Conservation (phyloP, 2,329 filamentous ascomycete genomes). For the Penicillium olsonii region DNA sequence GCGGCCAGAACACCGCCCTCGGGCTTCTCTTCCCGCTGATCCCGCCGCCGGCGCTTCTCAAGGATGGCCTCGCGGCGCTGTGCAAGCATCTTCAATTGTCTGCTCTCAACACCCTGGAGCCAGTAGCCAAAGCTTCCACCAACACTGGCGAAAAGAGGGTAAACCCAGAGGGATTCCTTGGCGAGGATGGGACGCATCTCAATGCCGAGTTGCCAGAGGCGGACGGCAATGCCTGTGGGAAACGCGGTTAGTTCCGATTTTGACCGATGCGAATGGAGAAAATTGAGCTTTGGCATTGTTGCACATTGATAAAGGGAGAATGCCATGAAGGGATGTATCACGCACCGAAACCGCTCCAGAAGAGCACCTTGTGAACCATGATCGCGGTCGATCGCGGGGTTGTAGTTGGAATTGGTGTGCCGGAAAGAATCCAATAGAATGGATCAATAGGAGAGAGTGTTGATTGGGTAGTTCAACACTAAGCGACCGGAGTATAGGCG, state of each 20-base stretch:
- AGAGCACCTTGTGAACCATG: slow-evolving; percentile 56
- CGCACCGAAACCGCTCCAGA: slow-evolving; percentile 79
- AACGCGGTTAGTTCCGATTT: slow-evolving; percentile 14
- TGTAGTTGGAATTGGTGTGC: slow-evolving; percentile 12
- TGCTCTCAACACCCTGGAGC: slow-evolving; percentile 85
- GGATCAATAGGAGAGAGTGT: slow-evolving; percentile 5
- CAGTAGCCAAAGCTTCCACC: slow-evolving; percentile 96
- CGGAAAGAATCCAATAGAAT: slow-evolving; percentile 7
- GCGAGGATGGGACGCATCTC: slow-evolving; percentile 97
- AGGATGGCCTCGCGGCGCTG: slow-evolving; percentile 79
- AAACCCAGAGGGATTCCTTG: slow-evolving; percentile 81
- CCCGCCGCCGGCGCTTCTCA: slow-evolving; percentile 84
- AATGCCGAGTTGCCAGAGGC: slow-evolving; percentile 95
- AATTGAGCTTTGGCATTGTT: no score
- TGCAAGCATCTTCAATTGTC: slow-evolving; percentile 73
- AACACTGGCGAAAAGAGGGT: slow-evolving; percentile 82
- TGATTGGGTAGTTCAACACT: slow-evolving; percentile 12
- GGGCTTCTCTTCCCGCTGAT: slow-evolving; percentile 60
- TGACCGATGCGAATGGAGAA: neutral
- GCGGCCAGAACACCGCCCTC: slow-evolving; percentile 39
- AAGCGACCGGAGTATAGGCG: slow-evolving; percentile 18
- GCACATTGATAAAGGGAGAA: neutral
- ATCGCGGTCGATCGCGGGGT: slow-evolving; percentile 24
- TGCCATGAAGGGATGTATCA: slow-evolving; percentile 26
- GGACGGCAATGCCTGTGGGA: slow-evolving; percentile 76